Conservation (phyloP, 2,329 filamentous ascomycete genomes). For the Ceratocystis cacaofunesta region DNA sequence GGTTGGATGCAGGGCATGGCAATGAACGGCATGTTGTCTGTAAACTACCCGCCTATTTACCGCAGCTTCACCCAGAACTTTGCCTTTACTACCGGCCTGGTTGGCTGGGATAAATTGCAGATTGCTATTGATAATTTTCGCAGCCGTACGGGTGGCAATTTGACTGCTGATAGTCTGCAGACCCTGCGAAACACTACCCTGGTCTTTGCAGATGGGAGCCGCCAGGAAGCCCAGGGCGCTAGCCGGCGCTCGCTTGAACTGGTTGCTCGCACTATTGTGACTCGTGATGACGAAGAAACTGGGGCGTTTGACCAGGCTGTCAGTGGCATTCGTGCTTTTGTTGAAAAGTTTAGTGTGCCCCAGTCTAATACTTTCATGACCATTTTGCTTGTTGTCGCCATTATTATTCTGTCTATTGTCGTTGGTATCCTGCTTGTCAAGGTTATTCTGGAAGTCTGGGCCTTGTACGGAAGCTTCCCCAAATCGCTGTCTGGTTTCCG, state of each 20-base stretch:
- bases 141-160: constrained; percentile 64
- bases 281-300: constrained; percentile 21
- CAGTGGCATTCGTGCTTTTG: constrained; percentile 64
- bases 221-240: constrained; percentile 33
- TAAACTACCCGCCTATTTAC: constrained; percentile 76
- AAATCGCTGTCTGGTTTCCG: constrained; percentile 68
- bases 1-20: constrained; percentile 89
- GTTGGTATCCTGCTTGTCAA: constrained; percentile 82
- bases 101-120: constrained; percentile 73
- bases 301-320: constrained; percentile 38
- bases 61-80: constrained; percentile 86
- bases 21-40: constrained; percentile 90
- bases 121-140: constrained; percentile 73
- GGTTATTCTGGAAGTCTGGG: constrained; percentile 79
- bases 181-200: constrained; percentile 64
- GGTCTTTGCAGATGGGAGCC: constrained; percentile 48
- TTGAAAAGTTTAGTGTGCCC: constrained; percentile 72
- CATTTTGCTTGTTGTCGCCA: constrained; percentile 73
- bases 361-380: constrained; percentile 94
- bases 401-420: constrained; percentile 68
- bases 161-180: constrained; percentile 62
- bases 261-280: constrained; percentile 19
- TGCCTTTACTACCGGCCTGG: constrained; percentile 71
- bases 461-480: constrained; percentile 77
- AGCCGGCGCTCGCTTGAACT: constrained; percentile 25